Evolutionary conservation across 805 yeast species (phyloP).

Genomic region (Starmerella bombicola): DNA sequence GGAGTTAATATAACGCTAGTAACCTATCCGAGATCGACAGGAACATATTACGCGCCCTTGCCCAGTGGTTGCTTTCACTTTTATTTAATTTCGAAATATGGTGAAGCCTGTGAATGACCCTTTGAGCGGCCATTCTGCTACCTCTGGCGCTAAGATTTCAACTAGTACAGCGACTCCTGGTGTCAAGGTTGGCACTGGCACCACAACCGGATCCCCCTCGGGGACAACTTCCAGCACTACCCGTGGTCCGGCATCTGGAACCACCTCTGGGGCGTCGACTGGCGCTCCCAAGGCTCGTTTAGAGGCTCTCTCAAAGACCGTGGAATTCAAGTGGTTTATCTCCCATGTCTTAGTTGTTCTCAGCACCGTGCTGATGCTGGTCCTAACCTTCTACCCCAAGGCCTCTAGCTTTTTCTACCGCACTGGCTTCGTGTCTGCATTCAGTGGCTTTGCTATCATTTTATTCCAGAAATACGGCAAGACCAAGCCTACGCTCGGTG

Average conservation of each 20-base stretch:
- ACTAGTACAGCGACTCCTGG: too few relatives aligned
- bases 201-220: background rate
- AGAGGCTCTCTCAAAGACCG: constrained; percentile 20
- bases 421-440: constrained; percentile 47
- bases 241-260: constrained; percentile 3
- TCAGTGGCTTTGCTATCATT: constrained; percentile 66
- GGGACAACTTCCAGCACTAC: constrained; percentile 3
- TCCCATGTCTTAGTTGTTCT: constrained; percentile 20
- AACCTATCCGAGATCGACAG: too few relatives aligned
- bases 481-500: constrained; percentile 19
- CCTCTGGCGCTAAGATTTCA: too few relatives aligned
- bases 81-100: too few relatives aligned
- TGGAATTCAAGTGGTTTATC: constrained; percentile 24
- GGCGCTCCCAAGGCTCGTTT: constrained; percentile 8
- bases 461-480: constrained; percentile 43
- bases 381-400: constrained; percentile 19
- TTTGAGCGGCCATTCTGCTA: too few relatives aligned
- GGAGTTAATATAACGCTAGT: too few relatives aligned
- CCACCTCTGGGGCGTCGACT: background rate
- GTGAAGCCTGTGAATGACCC: too few relatives aligned
- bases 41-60: too few relatives aligned
- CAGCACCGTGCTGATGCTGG: constrained; percentile 12
- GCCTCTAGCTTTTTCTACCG: constrained; percentile 42
- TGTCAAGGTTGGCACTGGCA: too few relatives aligned
- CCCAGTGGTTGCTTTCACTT: too few relatives aligned